Conservation (phyloP, 306 rosid genomes). For the Trifolium dubium region DNA sequence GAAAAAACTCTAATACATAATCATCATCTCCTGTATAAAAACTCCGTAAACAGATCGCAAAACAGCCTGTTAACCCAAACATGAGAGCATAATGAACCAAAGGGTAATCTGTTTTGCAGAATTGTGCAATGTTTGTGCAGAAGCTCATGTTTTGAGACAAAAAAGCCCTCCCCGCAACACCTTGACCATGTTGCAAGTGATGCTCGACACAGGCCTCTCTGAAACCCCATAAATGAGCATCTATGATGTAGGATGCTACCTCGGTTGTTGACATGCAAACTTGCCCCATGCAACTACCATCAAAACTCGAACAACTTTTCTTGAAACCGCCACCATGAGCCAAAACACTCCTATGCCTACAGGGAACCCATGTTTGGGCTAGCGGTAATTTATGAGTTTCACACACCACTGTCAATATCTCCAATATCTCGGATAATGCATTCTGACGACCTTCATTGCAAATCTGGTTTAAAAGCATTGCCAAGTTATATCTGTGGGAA, state of each 20-base stretch:
- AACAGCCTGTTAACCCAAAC: constrained; percentile 78
- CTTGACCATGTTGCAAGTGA: constrained; percentile 92
- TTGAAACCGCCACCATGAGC: constrained; percentile 85
- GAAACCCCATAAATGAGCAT: constrained; percentile 89
- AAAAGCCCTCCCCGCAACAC: constrained; percentile 92
- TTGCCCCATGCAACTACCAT: constrained; percentile 89
- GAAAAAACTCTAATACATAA: constrained; percentile 85
- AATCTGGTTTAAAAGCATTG: constrained; percentile 91
- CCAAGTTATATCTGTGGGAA: constrained; percentile 86
- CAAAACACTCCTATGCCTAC: constrained; percentile 85
- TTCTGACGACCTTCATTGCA: constrained; percentile 91
- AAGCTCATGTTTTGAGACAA: constrained; percentile 69
- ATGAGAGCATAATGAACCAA: constrained; percentile 91
- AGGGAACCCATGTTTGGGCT: constrained; percentile 99
- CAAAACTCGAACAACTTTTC: constrained; percentile 86
- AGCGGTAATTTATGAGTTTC: constrained; percentile 89
- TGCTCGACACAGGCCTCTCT: constrained; percentile 91
- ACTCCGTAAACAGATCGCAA: constrained; percentile 85
- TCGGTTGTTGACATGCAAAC: constrained; percentile 96
- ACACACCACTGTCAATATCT: constrained; percentile 85
- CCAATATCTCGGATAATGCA: constrained; percentile 89
- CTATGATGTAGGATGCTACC: constrained; percentile 77
- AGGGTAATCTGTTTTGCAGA: constrained; percentile 89
- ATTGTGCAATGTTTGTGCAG: constrained; percentile 71
- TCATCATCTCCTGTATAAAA: constrained; percentile 75